These are phyloP conservation scores for Boletus eberwhitei DNA, from an alignment of 768 basidiomycete genomes.

Conservation along the genomic window DNA sequence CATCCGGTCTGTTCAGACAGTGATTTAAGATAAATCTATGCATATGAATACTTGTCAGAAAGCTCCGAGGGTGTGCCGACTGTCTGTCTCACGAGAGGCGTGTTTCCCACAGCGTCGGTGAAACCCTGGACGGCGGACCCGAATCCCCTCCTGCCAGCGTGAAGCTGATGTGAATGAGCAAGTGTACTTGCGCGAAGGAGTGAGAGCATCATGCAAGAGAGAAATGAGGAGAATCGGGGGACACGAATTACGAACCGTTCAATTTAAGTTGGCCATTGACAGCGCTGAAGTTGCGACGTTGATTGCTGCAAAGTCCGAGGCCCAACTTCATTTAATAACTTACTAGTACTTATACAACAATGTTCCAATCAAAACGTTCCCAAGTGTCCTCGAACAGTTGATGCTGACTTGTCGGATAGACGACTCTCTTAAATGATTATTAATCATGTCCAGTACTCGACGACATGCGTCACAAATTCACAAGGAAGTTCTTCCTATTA, in stretches of 20 bases:
- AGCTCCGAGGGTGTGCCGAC: not conserved
- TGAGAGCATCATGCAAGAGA: slow-evolving; percentile 23
- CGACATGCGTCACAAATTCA: slow-evolving; percentile 20
- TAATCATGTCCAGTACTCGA: slow-evolving; percentile 14
- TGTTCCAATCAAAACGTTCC: not conserved
- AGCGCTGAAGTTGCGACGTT: slow-evolving; percentile 22
- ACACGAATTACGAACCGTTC: not conserved
- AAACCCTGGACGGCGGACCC: slow-evolving; percentile 69
- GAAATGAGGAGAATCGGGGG: not conserved
- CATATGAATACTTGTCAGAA: slow-evolving; percentile 1
- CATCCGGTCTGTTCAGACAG: slow-evolving; percentile 83
- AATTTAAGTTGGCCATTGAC: not conserved
- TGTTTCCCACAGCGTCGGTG: slow-evolving; percentile 87
- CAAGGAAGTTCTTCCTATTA: slow-evolving; percentile 25
- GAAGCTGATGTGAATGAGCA: slow-evolving; percentile 10
- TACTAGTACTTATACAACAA: too few relatives aligned
- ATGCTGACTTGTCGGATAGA: not conserved
- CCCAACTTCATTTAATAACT: too few relatives aligned
- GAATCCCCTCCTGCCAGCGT: slow-evolving; percentile 29
- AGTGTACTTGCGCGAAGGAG: slow-evolving; percentile 33
- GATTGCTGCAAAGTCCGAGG: too few relatives aligned
- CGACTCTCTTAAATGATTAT: slow-evolving; percentile 15
- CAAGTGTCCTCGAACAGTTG: not conserved
- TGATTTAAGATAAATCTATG: slow-evolving; percentile 75
- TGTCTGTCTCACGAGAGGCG: slow-evolving; percentile 67